These are phyloP conservation scores for Aspergillus bombycis DNA, from an alignment of 2,329 filamentous ascomycete species.

Conservation along the genomic window DNA sequence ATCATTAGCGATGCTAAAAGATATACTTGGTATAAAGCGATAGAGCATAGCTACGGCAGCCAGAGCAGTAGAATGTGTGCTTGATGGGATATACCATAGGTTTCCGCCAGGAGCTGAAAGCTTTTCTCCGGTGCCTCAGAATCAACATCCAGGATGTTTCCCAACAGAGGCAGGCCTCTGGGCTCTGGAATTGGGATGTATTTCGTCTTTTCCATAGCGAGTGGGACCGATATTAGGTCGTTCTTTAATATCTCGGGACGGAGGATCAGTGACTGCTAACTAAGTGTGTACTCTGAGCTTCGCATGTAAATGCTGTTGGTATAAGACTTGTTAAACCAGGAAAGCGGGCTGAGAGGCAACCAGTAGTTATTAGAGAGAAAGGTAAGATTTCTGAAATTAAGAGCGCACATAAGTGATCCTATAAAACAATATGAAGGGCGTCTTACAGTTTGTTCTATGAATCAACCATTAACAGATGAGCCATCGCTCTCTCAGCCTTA, in stretches of 20 bases:
- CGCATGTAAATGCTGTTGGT: not conserved
- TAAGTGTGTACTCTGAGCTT: not conserved
- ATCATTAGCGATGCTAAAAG: not conserved
- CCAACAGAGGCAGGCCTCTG: conserved; percentile 65
- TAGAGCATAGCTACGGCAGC: not conserved
- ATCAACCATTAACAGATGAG: not conserved
- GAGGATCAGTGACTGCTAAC: no score
- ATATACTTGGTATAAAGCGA: not conserved
- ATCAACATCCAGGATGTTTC: conserved; percentile 68
- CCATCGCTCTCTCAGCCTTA: not conserved
- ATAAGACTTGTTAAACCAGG: not conserved
- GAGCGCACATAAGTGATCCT: not conserved
- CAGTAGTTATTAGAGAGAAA: not conserved
- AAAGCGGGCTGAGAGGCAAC: not conserved
- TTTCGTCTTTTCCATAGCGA: conserved; percentile 23
- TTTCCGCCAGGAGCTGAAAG: conserved; percentile 61
- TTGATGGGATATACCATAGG: conserved; percentile 58
- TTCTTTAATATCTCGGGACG: no score
- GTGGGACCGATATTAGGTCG: no score
- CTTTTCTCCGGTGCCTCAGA: conserved; percentile 60
- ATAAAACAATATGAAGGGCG: not conserved
- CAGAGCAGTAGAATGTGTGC: not conserved
- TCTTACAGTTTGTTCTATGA: not conserved
- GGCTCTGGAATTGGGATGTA: conserved; percentile 62
- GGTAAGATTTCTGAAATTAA: not conserved